Conservation (phyloP, 2,329 filamentous ascomycete species). For the Talaromyces pinophilus region DNA sequence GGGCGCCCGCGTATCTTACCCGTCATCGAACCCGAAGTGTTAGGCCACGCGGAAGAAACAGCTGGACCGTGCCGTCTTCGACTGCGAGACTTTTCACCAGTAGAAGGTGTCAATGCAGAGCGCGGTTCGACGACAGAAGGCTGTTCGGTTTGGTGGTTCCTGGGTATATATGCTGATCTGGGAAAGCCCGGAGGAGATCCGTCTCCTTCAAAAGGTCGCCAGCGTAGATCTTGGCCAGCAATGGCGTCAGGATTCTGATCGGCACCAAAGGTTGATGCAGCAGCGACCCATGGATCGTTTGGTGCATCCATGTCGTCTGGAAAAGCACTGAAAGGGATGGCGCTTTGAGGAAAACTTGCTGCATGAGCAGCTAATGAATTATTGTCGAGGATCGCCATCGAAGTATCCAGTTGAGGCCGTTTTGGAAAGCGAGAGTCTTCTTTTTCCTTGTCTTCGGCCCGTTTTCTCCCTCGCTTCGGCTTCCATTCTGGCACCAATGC, state of each 20-base stretch:
- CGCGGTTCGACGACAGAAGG: conserved; percentile 58
- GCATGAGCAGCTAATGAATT: conserved; percentile 45
- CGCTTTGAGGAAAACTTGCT: conserved; percentile 53
- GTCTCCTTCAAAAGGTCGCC: conserved; percentile 55
- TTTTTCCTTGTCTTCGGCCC: conserved; percentile 61
- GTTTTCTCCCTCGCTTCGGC: conserved; percentile 62
- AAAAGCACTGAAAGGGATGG: conserved; percentile 55
- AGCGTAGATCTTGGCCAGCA: conserved; percentile 41
- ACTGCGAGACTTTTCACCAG: conserved; percentile 44
- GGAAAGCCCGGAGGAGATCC: conserved; percentile 71
- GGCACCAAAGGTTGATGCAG: conserved; percentile 45
- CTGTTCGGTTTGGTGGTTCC: conserved; percentile 36
- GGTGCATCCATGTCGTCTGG: conserved; percentile 55
- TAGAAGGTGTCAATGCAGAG: conserved; percentile 70
- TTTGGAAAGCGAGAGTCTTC: conserved; percentile 60
- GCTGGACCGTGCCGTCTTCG: conserved; percentile 74
- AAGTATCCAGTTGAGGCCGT: conserved; percentile 62
- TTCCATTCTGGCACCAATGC: conserved; percentile 76
- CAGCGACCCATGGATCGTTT: conserved; percentile 41
- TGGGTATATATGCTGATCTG: conserved; percentile 73
- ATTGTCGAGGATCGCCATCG: conserved; percentile 50
- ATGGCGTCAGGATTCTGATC: conserved; percentile 38
- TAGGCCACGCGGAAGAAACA: conserved; percentile 87
- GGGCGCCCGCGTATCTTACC: conserved; percentile 79
- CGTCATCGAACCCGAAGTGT: conserved; percentile 60